Conservation (phyloP, 2,329 filamentous ascomycete genomes). For the Apiospora rasikravindrae region DNA sequence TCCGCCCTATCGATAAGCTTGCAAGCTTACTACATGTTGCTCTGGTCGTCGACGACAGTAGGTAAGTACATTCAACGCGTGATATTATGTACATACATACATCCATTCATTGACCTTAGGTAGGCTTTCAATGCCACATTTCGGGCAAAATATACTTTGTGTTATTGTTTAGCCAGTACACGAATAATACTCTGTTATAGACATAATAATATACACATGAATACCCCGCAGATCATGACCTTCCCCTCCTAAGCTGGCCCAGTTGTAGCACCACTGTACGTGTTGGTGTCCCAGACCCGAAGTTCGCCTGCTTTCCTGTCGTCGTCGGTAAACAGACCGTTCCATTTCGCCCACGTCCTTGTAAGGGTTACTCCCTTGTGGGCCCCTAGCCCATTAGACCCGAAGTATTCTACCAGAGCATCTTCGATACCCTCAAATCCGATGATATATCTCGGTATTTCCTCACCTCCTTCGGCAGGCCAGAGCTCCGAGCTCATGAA, state of each 20-base stretch:
- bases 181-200: too few species aligned
- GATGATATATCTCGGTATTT: conserved; percentile 62
- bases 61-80: not conserved
- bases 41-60: too few species aligned
- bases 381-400: conserved; percentile 42
- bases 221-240: not conserved
- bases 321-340: conserved; percentile 69
- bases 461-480: conserved; percentile 40
- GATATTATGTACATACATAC: too few species aligned
- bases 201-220: not conserved
- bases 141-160: too few species aligned
- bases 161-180: too few species aligned
- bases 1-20: conserved; percentile 11
- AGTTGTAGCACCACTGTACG: conserved; percentile 25
- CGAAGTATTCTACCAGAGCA: conserved; percentile 52
- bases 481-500: conserved; percentile 65
- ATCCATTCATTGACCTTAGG: too few species aligned
- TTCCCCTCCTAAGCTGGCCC: not conserved
- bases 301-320: conserved; percentile 60
- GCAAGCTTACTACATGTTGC: not conserved
- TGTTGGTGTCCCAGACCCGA: conserved; percentile 58
- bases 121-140: too few species aligned
- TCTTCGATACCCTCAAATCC: conserved; percentile 65
- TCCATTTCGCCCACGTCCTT: conserved; percentile 62
- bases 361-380: conserved; percentile 48